phyloP scores from a whole-genome alignment of 73 alveolate genomes.

The Symbiodinium pilosum region DNA sequence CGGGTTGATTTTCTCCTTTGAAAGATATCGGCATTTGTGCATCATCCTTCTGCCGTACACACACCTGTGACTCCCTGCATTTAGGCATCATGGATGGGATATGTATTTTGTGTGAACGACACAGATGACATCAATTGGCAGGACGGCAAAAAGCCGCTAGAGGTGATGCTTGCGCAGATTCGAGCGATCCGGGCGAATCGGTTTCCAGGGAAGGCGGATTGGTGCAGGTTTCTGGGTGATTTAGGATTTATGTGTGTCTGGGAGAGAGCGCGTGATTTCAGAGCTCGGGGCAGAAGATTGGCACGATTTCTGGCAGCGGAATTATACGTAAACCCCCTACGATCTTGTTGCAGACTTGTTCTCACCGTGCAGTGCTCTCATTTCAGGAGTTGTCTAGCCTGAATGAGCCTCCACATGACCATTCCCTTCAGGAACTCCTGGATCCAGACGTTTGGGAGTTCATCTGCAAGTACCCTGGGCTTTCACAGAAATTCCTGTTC shows the following conservation, averaged over 20 bases:
- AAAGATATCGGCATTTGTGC: not conserved
- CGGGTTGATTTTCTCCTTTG: too few species aligned
- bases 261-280: not conserved
- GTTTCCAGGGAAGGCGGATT: constrained; percentile 94
- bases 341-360: too few species aligned
- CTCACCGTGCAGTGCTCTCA: not conserved
- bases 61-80: too few species aligned
- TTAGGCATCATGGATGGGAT: too few species aligned
- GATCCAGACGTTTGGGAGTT: constrained; percentile 91
- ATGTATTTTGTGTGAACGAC: too few species aligned
- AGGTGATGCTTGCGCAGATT: constrained; percentile 92
- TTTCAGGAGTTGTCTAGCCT: not conserved
- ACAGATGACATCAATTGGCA: too few species aligned
- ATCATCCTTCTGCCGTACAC: not conserved
- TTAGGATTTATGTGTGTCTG: not conserved
- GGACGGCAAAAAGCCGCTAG: constrained; percentile 95
- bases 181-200: constrained; percentile 89
- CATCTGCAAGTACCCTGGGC: constrained; percentile 23
- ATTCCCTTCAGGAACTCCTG: constrained; percentile 61
- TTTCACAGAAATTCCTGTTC: too few species aligned
- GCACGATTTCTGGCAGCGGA: too few species aligned
- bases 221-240: too few species aligned
- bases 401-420: not conserved
- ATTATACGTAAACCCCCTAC: too few species aligned
- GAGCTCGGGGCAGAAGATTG: too few species aligned